phyloP scores from a whole-genome alignment of 2,329 filamentous ascomycete species.

The Claviceps pusilla region DNA sequence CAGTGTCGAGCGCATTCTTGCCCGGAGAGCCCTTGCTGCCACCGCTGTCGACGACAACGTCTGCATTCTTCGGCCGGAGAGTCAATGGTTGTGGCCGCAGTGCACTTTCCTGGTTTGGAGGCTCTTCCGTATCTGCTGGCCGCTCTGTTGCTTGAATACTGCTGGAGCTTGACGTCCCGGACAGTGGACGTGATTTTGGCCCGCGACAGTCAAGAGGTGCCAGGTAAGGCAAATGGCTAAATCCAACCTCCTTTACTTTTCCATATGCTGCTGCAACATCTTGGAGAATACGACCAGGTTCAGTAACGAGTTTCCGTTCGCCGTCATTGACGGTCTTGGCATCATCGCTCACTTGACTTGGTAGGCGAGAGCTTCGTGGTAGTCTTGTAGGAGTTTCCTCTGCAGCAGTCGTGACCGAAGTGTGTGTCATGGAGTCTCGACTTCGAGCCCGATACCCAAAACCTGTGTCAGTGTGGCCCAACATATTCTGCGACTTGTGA shows the following conservation, averaged over 20 bases:
- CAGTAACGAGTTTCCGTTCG: not conserved
- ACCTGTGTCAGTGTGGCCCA: constrained; percentile 18
- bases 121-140: not conserved
- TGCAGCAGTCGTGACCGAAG: not conserved
- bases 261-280: not conserved
- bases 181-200: not conserved
- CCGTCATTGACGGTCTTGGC: not conserved
- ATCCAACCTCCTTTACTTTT: not conserved
- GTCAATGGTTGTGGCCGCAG: not conserved
- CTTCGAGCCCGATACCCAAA: not conserved
- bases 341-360: not conserved
- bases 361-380: not conserved
- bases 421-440: constrained; percentile 5
- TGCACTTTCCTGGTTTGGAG: not conserved
- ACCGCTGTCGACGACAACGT: not conserved
- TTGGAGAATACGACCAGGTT: not conserved
- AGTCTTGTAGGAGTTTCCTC: constrained; percentile 1
- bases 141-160: not conserved
- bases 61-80: not conserved
- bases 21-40: not conserved
- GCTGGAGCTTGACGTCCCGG: not conserved
- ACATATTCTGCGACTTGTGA: constrained; percentile 19
- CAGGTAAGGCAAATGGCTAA: too few species aligned
- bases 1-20: not conserved
- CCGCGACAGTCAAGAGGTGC: not conserved